phyloP scores from a whole-genome alignment of 2,329 filamentous ascomycete species.

The Colletotrichum zoysiae region DNA sequence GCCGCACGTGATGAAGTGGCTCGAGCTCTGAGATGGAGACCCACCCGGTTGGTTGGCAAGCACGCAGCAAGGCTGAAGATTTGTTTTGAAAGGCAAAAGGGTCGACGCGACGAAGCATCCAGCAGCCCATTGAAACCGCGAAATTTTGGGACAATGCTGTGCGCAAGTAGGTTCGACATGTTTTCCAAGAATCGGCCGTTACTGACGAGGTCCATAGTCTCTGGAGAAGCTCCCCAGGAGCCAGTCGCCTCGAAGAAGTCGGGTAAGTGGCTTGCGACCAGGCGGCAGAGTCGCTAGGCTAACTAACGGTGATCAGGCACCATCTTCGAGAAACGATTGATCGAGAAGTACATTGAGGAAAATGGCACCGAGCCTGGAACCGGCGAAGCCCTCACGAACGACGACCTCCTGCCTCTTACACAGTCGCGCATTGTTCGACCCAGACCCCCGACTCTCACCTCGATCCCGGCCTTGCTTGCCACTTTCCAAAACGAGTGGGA shows the following conservation, averaged over 20 bases:
- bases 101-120: slow-evolving; percentile 31
- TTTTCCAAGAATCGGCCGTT: neutral
- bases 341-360: slow-evolving; percentile 94
- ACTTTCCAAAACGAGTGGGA: slow-evolving; percentile 99
- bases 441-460: slow-evolving; percentile 92
- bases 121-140: slow-evolving; percentile 29
- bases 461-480: slow-evolving; percentile 92
- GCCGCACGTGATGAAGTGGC: slow-evolving; percentile 34
- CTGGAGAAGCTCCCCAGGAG: slow-evolving; percentile 94
- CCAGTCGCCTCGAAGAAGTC: slow-evolving; percentile 96
- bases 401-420: slow-evolving; percentile 91
- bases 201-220: slow-evolving; percentile 71
- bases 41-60: slow-evolving; percentile 23
- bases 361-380: slow-evolving; percentile 93
- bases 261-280: slow-evolving; percentile 66
- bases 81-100: slow-evolving; percentile 41
- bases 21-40: slow-evolving; percentile 27
- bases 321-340: slow-evolving; percentile 94
- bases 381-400: slow-evolving; percentile 83
- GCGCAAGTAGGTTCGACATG: slow-evolving; percentile 55
- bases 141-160: slow-evolving; percentile 40
- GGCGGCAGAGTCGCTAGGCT: slow-evolving; percentile 2
- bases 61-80: slow-evolving; percentile 41
- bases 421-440: slow-evolving; percentile 86
- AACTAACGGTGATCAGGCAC: slow-evolving; percentile 67